phyloP scores from a whole-genome alignment of 148 eudicot genomes.

The Diospyros kaki region DNA sequence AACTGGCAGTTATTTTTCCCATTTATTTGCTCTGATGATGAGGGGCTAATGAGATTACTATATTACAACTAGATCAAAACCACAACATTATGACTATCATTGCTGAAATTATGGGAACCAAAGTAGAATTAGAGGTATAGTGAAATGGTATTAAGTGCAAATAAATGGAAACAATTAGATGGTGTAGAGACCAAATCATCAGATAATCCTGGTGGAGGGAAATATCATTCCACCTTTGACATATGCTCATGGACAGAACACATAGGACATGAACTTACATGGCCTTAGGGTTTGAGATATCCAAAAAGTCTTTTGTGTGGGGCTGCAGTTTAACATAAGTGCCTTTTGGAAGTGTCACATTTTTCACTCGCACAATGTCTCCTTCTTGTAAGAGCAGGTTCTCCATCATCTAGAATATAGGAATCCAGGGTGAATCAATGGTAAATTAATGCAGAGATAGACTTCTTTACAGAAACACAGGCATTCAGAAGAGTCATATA shows the following conservation, averaged over 20 bases:
- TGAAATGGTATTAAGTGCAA: too few species aligned
- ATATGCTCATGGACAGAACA: background rate
- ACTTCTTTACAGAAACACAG: background rate
- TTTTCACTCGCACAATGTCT: constrained; percentile 73
- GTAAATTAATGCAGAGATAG: background rate
- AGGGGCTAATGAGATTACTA: too few species aligned
- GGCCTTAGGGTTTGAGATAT: constrained; percentile 95
- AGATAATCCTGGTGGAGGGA: background rate
- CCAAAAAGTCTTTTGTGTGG: constrained; percentile 88
- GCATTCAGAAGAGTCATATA: background rate
- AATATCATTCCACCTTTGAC: background rate
- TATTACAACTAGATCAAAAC: too few species aligned
- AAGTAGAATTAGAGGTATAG: background rate
- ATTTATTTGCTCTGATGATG: too few species aligned
- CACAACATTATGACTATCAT: too few species aligned
- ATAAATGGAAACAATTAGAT: too few species aligned
- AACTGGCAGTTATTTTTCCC: too few species aligned
- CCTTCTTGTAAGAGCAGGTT: constrained; percentile 94
- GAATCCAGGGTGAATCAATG: background rate
- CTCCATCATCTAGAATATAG: constrained; percentile 76
- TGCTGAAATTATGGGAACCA: background rate
- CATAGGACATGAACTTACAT: constrained; percentile 53
- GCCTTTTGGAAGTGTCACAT: constrained; percentile 87
- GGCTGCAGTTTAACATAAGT: constrained; percentile 90
- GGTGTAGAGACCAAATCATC: background rate